Conservation (phyloP, 2,329 filamentous ascomycete species). For the Colletotrichum liaoningense region DNA sequence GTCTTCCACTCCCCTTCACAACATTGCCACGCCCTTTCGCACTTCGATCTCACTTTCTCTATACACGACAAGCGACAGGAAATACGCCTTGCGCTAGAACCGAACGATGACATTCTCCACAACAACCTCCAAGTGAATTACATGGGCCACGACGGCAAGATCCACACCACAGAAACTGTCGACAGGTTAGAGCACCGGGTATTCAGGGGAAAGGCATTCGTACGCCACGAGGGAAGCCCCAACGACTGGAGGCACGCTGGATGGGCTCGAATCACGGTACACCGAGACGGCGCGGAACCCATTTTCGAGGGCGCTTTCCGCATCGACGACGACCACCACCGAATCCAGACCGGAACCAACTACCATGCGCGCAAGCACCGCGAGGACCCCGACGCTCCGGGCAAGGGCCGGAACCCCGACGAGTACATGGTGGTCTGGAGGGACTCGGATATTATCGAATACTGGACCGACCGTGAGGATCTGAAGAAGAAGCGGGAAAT, state of each 20-base stretch:
- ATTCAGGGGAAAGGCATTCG: slow-evolving; percentile 83
- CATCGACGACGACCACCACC: slow-evolving; percentile 84
- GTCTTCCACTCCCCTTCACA: slow-evolving; percentile 83
- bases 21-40: slow-evolving; percentile 81
- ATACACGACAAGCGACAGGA: slow-evolving; percentile 75
- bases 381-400: slow-evolving; percentile 75
- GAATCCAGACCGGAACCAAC: slow-evolving; percentile 80
- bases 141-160: slow-evolving; percentile 76
- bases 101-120: slow-evolving; percentile 90
- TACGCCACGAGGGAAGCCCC: slow-evolving; percentile 63
- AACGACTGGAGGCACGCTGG: slow-evolving; percentile 82
- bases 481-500: slow-evolving; percentile 67
- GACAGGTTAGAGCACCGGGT: slow-evolving; percentile 81
- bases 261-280: slow-evolving; percentile 86
- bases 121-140: slow-evolving; percentile 81
- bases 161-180: slow-evolving; percentile 75
- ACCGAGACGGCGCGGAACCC: slow-evolving; percentile 79
- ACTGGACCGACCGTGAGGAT: slow-evolving; percentile 63
- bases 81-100: slow-evolving; percentile 84
- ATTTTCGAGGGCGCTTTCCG: slow-evolving; percentile 93
- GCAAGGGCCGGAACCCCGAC: slow-evolving; percentile 56
- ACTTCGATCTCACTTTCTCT: slow-evolving; percentile 87
- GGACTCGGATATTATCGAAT: slow-evolving; percentile 81
- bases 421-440: slow-evolving; percentile 93
- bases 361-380: slow-evolving; percentile 79